Base-by-base conservation (phyloP, 345 rosid genomes). In the Hibiscus tridactylites region DNA sequence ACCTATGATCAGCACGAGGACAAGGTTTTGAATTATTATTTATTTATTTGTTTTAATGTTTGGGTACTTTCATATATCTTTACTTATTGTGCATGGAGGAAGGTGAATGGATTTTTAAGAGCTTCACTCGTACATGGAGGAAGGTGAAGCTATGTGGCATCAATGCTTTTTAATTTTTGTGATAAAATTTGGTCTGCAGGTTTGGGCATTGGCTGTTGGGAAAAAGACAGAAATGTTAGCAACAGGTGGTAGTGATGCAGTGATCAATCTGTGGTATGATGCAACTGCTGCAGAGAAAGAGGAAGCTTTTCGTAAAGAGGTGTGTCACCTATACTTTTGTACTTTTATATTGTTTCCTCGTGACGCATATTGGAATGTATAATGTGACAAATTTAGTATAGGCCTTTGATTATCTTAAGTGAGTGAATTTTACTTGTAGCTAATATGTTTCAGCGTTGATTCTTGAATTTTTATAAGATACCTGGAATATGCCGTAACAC, bases 151-250 rank as follows among this genome's bases (percentile, higher is more conserved):
- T 4, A 15, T 3, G 13, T 49, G 24, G 24, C 24, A 28, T 47
- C 49, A 49, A 67, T 67, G 49, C 24, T 8, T 28, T 67, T 49
- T 39, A 39, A 39, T 39, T 39, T 39, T 39, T 33, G 12, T 26
- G 42, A 28, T 47, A 52, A 67, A 26, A 69, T 62, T 65, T 64
- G 26, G 50, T 53, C 77, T 78, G 70, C 80, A 95, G 97, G 84
- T 90, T 67, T 95, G 99, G 97, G 97, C 97, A 69, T 83, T 95
- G 87, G 92, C 97, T 66, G 83, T 95, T 17, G 97, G 99, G 68
- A 95, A 84, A 81, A 89, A 88, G 81, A 90, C 97, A 28, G 97
- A 92, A 85, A 85, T 85, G 85, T 76, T 91, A 78, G 97, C 96
- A 68, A 90, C 97, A 35, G 98, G 98, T 65, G 98, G 98, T 53